Evolutionary conservation across 768 basidiomycete species (phyloP), one percentile per base, ranked within the genome.

Genomic region (Pisolithus orientalis): DNA sequence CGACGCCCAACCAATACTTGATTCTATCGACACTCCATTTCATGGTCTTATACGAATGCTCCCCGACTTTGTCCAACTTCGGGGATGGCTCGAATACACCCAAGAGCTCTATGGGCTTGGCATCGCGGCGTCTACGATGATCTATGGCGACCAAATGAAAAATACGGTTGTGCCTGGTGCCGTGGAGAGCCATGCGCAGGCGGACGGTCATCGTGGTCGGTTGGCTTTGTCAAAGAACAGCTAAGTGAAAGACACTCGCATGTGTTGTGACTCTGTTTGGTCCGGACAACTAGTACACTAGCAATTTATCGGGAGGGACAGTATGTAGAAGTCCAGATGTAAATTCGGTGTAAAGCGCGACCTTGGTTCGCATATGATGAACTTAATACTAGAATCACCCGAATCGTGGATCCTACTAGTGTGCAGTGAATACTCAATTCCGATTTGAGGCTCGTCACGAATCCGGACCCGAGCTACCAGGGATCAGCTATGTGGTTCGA

Each of bases 1-100:
- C 94, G 16, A 86, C 81, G 32, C 77, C 77, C 38, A 97, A 68
- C 95, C 95, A 98, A 63, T 90, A 92, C 53, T 78, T 77, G 66
- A 98, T 90, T 65, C 95, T 82, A 60, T 90, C 85, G 25, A 86
- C 84, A 67, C 92, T 93, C 94, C 94, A 97, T 59, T 85, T 80
- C 51, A 97, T 75, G 32, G 80, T 83, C 70, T 94, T 95, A 25
- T 17, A 58, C 80, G 76, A 24, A 72, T 67, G 53, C 75, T 67
- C 37, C 75, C 44, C 44, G 27, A 7, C 14, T 16, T 31, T 29
- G 44, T 45, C 78, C 16, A 65, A 73, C 47, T 67, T 68, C 44
- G 81, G 69, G 56, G 77, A 82, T 4, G 91, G 93, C 67, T 90
- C 76, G 72, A 88, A 96, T 44, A 87, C 75, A 31, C 93, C 95